Evolutionary conservation across 768 basidiomycete species (phyloP).

Genomic region (Rhodotorula diobovata): DNA sequence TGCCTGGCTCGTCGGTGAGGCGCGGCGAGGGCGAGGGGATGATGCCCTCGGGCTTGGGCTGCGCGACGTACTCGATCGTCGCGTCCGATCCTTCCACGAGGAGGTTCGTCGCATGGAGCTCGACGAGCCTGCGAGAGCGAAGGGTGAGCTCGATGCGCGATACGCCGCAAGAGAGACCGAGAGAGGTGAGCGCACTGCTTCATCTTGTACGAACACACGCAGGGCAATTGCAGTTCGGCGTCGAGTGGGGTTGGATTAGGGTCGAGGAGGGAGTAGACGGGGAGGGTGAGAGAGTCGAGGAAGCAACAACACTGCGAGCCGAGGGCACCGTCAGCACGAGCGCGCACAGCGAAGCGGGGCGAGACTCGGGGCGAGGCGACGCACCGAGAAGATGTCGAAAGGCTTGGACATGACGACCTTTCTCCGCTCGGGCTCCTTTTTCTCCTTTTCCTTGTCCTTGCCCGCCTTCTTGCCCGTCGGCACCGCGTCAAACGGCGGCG

Average conservation of each 20-base stretch:
- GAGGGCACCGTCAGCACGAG: neutral
- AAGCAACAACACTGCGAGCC: constrained; percentile 36
- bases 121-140: constrained; percentile 10
- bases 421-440: constrained; percentile 26
- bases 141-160: too few relatives aligned
- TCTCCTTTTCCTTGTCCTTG: constrained; percentile 23
- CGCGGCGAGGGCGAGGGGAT: neutral
- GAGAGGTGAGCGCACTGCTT: neutral
- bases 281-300: constrained; percentile 36
- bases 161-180: neutral
- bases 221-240: constrained; percentile 17
- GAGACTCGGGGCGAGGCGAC: neutral
- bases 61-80: constrained; percentile 26
- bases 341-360: too few relatives aligned
- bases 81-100: constrained; percentile 16
- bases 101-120: constrained; percentile 19
- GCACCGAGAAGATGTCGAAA: constrained; percentile 23
- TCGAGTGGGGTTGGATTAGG: constrained; percentile 31
- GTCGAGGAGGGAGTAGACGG: constrained; percentile 34
- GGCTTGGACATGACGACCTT: constrained; percentile 34
- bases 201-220: constrained; percentile 20
- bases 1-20: neutral
- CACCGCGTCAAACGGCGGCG: constrained; percentile 2
- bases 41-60: constrained; percentile 10
- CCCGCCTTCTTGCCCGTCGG: neutral